Conservation (phyloP, 495 filamentous ascomycete genomes). For the Talaromyces borbonicus region DNA sequence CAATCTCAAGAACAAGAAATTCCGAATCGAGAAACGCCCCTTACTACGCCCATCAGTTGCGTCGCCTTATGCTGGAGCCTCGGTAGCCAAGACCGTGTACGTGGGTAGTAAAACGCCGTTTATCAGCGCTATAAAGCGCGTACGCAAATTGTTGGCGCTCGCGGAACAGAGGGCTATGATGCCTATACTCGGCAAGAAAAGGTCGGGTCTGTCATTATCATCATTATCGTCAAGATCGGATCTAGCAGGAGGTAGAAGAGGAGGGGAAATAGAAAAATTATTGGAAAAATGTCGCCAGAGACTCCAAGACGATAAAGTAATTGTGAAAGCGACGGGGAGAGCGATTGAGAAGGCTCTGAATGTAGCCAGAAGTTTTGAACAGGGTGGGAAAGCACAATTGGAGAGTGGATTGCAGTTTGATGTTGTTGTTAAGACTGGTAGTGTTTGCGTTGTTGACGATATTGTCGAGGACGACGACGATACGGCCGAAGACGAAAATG, state of each 20-base stretch:
- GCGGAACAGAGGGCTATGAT: conserved; percentile 50
- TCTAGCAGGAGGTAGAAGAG: conserved; percentile 26
- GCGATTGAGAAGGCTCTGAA: conserved; percentile 65
- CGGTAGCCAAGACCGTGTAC: conserved; percentile 60
- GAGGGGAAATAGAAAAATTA: conserved; percentile 26
- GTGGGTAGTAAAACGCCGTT: conserved; percentile 66
- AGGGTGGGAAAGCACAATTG: conserved; percentile 34
- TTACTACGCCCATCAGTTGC: conserved; percentile 59
- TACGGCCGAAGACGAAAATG: conserved; percentile 13
- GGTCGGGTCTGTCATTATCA: conserved; percentile 13
- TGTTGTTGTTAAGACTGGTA: conserved; percentile 53
- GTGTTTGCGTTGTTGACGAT: conserved; percentile 63
- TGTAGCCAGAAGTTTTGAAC: conserved; percentile 56
- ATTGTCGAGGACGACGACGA: conserved; percentile 35
- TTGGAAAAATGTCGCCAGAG: conserved; percentile 29
- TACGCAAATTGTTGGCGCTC: conserved; percentile 57
- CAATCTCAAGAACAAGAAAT: neutral
- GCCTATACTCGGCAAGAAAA: conserved; percentile 18
- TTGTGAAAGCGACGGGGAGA: conserved; percentile 67
- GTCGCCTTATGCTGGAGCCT: conserved; percentile 41
- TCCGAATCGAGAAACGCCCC: conserved; percentile 53
- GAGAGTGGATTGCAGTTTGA: conserved; percentile 33
- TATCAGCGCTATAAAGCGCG: conserved; percentile 72
- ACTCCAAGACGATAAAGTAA: conserved; percentile 47
- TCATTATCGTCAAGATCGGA: too few species aligned